phyloP scores from a whole-genome alignment of 1,284 basidiomycete species.

The Mycena sp. region DNA sequence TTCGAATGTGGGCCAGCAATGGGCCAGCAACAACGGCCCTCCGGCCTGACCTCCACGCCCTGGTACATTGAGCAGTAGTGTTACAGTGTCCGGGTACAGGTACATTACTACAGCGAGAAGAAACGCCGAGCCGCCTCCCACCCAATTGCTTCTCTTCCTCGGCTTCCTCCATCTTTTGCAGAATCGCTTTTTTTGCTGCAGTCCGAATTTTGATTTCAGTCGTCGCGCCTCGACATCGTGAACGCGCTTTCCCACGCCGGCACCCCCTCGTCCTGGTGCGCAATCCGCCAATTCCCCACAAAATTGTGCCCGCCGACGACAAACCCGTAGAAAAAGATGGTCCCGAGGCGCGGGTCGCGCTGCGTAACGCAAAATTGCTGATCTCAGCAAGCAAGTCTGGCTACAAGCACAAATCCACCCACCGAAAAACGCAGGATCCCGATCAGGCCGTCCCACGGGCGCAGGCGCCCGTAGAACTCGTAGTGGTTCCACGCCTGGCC shows the following conservation, averaged over 20 bases:
- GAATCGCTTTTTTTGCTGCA: too few species aligned
- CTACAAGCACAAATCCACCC: slow-evolving; percentile 31
- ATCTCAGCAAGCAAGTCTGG: too few species aligned
- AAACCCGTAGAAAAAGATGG: slow-evolving; percentile 75
- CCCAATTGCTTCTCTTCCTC: too few species aligned
- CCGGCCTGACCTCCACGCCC: too few species aligned
- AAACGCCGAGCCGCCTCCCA: too few species aligned
- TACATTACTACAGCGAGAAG: too few species aligned
- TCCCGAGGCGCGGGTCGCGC: slow-evolving; percentile 43
- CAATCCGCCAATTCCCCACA: slow-evolving; percentile 73
- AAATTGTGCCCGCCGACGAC: slow-evolving; percentile 69
- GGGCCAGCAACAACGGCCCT: too few species aligned
- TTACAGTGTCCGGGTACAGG: too few species aligned
- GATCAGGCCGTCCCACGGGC: slow-evolving; percentile 74
- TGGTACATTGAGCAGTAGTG: too few species aligned
- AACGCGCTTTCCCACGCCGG: slow-evolving; percentile 70
- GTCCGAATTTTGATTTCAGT: slow-evolving; percentile 24
- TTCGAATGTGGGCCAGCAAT: too few species aligned
- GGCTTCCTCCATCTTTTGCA: too few species aligned
- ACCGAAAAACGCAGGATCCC: slow-evolving; percentile 65
- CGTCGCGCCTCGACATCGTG: slow-evolving; percentile 55
- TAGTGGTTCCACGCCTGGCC: slow-evolving; percentile 69
- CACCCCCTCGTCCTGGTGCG: slow-evolving; percentile 46
- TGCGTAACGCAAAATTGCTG: slow-evolving; percentile 13
- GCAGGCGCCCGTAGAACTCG: slow-evolving; percentile 69